These are phyloP conservation scores for Madurella mycetomatis DNA, from an alignment of 2,329 filamentous ascomycete genomes.

Conservation along the genomic window DNA sequence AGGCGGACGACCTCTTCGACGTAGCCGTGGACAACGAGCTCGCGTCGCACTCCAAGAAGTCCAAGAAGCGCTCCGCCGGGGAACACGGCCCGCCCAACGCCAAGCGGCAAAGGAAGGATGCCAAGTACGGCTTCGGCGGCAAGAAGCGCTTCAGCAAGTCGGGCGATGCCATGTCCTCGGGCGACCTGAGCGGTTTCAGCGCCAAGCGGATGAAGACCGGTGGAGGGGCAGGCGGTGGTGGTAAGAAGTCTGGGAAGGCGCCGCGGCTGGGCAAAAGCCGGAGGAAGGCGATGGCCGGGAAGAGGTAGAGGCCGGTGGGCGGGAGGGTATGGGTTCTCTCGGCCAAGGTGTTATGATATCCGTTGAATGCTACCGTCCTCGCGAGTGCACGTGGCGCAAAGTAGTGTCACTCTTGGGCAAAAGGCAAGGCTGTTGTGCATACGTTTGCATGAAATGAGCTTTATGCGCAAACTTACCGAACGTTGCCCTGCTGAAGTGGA, in stretches of 20 bases:
- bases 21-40: conserved; percentile 72
- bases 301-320: conserved; percentile 27
- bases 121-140: conserved; percentile 91
- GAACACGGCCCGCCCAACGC: conserved; percentile 46
- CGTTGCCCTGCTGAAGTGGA: too few species aligned
- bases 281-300: conserved; percentile 42
- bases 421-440: too few species aligned
- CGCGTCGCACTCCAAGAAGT: conserved; percentile 21
- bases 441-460: too few species aligned
- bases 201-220: conserved; percentile 77
- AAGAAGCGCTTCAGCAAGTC: conserved; percentile 93
- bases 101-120: conserved; percentile 91
- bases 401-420: too few species aligned
- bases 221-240: conserved; percentile 21
- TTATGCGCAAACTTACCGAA: too few species aligned
- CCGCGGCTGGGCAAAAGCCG: conserved; percentile 47
- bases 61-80: conserved; percentile 38
- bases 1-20: conserved; percentile 88
- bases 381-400: too few species aligned
- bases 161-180: conserved; percentile 77
- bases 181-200: conserved; percentile 76
- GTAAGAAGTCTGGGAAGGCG: conserved; percentile 37
- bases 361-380: too few species aligned
- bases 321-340: too few species aligned
- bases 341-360: too few species aligned